Evolutionary conservation across 2,329 filamentous ascomycete species (phyloP), one percentile per base, ranked within the genome.

Genomic region (Exutisphaerella laricina): DNA sequence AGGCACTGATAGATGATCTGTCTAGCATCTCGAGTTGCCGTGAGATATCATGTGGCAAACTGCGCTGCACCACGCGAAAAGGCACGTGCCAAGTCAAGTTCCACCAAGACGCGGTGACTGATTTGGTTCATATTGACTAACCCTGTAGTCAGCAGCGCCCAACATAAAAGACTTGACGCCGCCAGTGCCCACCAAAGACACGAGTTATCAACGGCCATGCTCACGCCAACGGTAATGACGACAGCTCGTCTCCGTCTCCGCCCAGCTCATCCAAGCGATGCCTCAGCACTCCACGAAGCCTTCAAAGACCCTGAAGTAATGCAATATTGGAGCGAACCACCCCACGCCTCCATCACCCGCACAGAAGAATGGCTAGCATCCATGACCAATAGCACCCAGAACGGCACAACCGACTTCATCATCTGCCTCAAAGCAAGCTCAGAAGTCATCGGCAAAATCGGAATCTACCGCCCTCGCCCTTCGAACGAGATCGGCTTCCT

Each of bases 401-500:
- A 41, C 20, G 29, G 29, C 14, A 18, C 18, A 9, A 41, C 39
- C 14, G 39, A 41, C 39, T 41, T 41, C 21, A 17, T 25, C 1
- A 41, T 34, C 39, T 31, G 18, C 10, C 29, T 41, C 16, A 32
- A 33, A 20, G n/a, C 17, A 4, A 14, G 26, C 16, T 4, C 26
- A 7, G 32, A 13, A 17, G 31, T 17, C 4, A 26, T 41, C 5
- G 39, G 29, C n/a, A 41, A 41, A 20, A 22, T 41, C 13, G 39
- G 39, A 10, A 41, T 41, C 13, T 41, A 21, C 20, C 31, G 22
- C 6, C 12, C 39, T 33, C 28, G 29, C 23, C 39, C 39, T 23
- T 33, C 29, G 2, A 25, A 41, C 12, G 39, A 41, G 16, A 34
- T 41, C 9, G 39, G 39, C 10, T 41, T 41, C n/a, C n/a, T 34